A percentile compares a stretch with the other conserved stretches of the same genome.
Conservation (phyloP, 2,329 filamentous ascomycete genomes). For the Beauveria pseudobassiana region DNA sequence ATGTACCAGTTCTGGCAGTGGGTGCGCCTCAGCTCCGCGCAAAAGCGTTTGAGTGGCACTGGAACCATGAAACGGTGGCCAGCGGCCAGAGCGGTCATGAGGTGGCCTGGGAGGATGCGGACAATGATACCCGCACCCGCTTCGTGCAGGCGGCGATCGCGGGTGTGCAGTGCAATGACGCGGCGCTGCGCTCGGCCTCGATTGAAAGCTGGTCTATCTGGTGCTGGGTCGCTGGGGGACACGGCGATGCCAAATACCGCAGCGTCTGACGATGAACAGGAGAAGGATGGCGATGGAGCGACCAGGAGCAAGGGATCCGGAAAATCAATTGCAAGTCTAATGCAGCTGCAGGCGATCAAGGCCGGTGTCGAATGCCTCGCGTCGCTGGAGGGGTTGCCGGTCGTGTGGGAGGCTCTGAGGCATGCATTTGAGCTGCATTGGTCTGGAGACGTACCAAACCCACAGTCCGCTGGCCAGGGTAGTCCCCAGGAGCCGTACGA, state of each 20-base stretch:
- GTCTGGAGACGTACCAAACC: conserved; percentile 39
- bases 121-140: conserved; percentile 43
- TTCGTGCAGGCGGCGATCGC: conserved; percentile 52
- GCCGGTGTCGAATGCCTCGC: conserved; percentile 44
- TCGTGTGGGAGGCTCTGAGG: conserved; percentile 44
- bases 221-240: conserved; percentile 62
- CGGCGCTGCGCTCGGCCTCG: conserved; percentile 41
- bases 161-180: conserved; percentile 36
- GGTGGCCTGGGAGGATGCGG: conserved; percentile 58
- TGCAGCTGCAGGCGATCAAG: conserved; percentile 53
- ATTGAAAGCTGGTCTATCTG: conserved; percentile 52
- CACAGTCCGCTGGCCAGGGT: conserved; percentile 19
- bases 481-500: conserved; percentile 47
- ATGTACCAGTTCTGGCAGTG: conserved; percentile 83
- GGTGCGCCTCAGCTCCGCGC: conserved; percentile 66
- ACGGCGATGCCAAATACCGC: conserved; percentile 48
- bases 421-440: conserved; percentile 45
- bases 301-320: conserved; percentile 12
- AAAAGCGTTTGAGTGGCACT: conserved; percentile 71
- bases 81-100: conserved; percentile 13
- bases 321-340: conserved; percentile 44
- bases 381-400: conserved; percentile 40
- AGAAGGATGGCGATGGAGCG: not conserved
- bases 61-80: conserved; percentile 43
- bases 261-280: conserved; percentile 23